Conservation (phyloP, 1,139 yeast genomes). For the Yamadazyma atlantica region DNA sequence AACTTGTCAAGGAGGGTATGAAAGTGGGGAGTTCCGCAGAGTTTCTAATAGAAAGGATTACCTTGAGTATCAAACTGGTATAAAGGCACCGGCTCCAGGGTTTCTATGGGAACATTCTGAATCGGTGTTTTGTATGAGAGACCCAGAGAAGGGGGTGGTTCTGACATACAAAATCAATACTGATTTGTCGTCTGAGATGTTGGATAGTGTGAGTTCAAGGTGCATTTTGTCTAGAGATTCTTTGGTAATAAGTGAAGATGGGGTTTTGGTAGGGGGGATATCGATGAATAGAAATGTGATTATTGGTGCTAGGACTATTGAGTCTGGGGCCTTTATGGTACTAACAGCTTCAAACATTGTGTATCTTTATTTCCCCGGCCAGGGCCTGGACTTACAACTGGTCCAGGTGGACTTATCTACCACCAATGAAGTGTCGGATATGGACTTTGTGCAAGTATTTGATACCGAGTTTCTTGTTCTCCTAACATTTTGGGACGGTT, state of each 20-base stretch:
- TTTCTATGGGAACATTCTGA: not conserved
- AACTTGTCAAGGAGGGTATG: constrained; percentile 40
- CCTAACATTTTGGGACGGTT: constrained; percentile 18
- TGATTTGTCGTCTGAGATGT: not conserved
- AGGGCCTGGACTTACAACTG: constrained; percentile 6
- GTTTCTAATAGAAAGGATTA: constrained; percentile 7
- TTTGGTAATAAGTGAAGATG: constrained; percentile 3
- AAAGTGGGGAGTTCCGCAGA: constrained; percentile 34
- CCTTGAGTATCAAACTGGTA: constrained; percentile 4
- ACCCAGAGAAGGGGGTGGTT: not conserved
- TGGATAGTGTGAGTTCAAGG: not conserved
- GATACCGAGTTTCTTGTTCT: constrained; percentile 12
- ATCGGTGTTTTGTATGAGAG: constrained; percentile 3
- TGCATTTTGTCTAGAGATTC: not conserved
- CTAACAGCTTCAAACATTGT: constrained; percentile 8
- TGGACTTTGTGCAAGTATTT: constrained; percentile 12
- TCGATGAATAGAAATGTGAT: constrained; percentile 5
- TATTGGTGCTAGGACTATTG: constrained; percentile 1
- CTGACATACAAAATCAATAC: constrained; percentile 2
- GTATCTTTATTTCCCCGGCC: constrained; percentile 7
- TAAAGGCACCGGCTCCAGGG: too few relatives aligned
- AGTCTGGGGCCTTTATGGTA: constrained; percentile 4
- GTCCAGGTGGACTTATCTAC: too few relatives aligned
- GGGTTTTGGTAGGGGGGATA: constrained; percentile 5
- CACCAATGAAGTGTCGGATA: constrained; percentile 11